Conservation (phyloP, 148 eudicot species). For the Amaranthus cruentus region DNA sequence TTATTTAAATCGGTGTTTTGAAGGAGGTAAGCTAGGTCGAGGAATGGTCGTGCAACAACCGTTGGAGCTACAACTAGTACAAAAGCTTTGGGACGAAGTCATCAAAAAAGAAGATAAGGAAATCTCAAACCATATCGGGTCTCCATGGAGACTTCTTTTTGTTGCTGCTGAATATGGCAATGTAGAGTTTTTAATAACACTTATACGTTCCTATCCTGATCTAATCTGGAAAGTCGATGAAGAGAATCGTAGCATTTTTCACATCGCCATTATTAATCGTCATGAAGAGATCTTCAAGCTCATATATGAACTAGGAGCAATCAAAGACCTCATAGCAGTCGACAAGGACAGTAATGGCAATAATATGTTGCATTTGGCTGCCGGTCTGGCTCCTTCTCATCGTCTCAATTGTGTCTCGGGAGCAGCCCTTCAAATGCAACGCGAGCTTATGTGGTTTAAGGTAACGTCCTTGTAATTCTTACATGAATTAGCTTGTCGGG, state of each 20-base stretch:
- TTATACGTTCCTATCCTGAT: conserved; percentile 36
- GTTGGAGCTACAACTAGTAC: conserved; percentile 12
- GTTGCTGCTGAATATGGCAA: conserved; percentile 33
- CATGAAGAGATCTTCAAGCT: conserved; percentile 38
- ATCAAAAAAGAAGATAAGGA: conserved; percentile 18
- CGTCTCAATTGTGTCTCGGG: conserved; percentile 33
- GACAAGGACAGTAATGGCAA: conserved; percentile 16
- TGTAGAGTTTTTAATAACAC: conserved; percentile 28
- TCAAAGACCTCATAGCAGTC: conserved; percentile 30
- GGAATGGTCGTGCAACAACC: background rate
- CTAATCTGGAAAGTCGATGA: conserved; percentile 38
- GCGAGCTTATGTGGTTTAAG: conserved; percentile 40
- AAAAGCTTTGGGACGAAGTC: conserved; percentile 26
- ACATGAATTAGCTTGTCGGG: background rate
- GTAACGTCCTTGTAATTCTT: background rate
- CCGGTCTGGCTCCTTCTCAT: conserved; percentile 23
- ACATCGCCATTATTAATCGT: conserved; percentile 36
- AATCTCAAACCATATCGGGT: conserved; percentile 18
- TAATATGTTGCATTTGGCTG: conserved; percentile 41
- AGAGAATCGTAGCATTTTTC: conserved; percentile 35
- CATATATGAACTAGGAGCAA: conserved; percentile 37
- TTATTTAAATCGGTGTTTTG: background rate
- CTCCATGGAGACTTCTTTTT: conserved; percentile 25
- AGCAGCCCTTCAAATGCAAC: conserved; percentile 40
- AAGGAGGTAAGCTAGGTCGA: conserved; percentile 1